Base-by-base conservation (phyloP, 2,329 filamentous ascomycete genomes). In the Erysiphe pulchra region DNA sequence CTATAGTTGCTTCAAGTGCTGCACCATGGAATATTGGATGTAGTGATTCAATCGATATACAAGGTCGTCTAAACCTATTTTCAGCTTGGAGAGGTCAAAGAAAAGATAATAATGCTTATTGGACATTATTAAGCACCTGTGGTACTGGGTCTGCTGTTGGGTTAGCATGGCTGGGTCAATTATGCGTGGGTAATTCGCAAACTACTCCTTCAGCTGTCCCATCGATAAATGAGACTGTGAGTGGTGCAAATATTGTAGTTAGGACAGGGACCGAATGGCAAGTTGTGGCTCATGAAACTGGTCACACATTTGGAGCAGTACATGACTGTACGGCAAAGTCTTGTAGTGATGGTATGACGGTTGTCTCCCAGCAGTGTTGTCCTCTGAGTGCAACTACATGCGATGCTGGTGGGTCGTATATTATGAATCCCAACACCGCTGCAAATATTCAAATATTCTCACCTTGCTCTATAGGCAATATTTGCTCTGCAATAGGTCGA, bases 361-460 rank as follows among this genome's bases (percentile, higher is more conserved):
- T 76, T 51, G 66, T 62, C 46, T 65, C 72, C 1, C 73, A 75
- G 52, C 62, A 70, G 54, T 98, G 90, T 61, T 98, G 90, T 54
- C 90, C 86, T 0, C 65, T 93, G 8, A 80, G 68, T 53, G 56
- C 64, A 9, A 59, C 50, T 38, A 68, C 64, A 0, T 98, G 90
- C 60, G 68, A 92, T 60, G 90, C 90, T 18, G 65, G 68, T 38
- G 77, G 73, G n/a, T 62, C 69, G 48, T 98, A 75, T 62, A 85
- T 98, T 61, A 98, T 98, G 90, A 95, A 95, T 59, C 90, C 90
- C 0, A 90, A 81, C 11, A 90, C 87, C 1, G 71, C 70, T 12
- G 59, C 66, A 9, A 71, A 73, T 47, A 83, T 94, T 57, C 78
- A 70, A 0, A 64, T 70, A 38, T 98, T 98, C 63, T 94, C 85